A percentile compares a stretch with the other conserved stretches of the same genome.
These are phyloP conservation scores for Microcos paniculata DNA, from an alignment of 345 rosid genomes.

Conservation along the genomic window DNA sequence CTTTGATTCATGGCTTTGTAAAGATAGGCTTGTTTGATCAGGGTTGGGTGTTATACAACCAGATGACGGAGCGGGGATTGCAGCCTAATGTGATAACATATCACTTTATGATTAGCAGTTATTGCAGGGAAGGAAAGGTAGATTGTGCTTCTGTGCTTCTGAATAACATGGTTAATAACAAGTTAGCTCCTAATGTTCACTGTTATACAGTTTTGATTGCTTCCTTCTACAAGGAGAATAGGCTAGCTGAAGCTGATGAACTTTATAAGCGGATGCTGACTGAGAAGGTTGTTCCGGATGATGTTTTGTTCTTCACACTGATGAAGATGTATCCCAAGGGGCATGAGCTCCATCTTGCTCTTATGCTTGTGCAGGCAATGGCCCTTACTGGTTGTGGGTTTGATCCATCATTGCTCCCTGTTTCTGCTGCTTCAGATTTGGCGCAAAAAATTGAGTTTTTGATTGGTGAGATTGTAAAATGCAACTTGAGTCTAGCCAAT, in stretches of 20 bases:
- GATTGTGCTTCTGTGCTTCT: slow-evolving; percentile 50
- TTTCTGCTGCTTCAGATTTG: slow-evolving; percentile 18
- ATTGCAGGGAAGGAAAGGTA: slow-evolving; percentile 52
- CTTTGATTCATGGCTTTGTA: slow-evolving; percentile 59
- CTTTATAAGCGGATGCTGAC: slow-evolving; percentile 48
- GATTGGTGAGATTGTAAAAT: slow-evolving; percentile 43
- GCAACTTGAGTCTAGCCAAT: slow-evolving; percentile 37
- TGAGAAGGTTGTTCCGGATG: slow-evolving; percentile 59
- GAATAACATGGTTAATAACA: slow-evolving; percentile 28
- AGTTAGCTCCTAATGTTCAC: slow-evolving; percentile 43
- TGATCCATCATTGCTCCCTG: slow-evolving; percentile 25
- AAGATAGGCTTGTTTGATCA: slow-evolving; percentile 51
- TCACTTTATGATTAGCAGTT: slow-evolving; percentile 54
- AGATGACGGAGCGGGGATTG: slow-evolving; percentile 41
- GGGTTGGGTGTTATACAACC: slow-evolving; percentile 40
- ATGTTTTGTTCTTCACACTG: slow-evolving; percentile 49
- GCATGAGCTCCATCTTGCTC: slow-evolving; percentile 47
- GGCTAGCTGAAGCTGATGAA: slow-evolving; percentile 39
- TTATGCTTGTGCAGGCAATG: slow-evolving; percentile 46
- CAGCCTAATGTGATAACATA: slow-evolving; percentile 42
- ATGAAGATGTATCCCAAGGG: slow-evolving; percentile 52
- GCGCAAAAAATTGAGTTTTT: slow-evolving; percentile 44
- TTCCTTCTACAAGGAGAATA: slow-evolving; percentile 47
- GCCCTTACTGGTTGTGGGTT: slow-evolving; percentile 43
- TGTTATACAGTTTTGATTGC: slow-evolving; percentile 57